Evolutionary conservation across 179 eudicot genomes (phyloP), one percentile per base, ranked within the genome.

Genomic region (Beta lomatogona): DNA sequence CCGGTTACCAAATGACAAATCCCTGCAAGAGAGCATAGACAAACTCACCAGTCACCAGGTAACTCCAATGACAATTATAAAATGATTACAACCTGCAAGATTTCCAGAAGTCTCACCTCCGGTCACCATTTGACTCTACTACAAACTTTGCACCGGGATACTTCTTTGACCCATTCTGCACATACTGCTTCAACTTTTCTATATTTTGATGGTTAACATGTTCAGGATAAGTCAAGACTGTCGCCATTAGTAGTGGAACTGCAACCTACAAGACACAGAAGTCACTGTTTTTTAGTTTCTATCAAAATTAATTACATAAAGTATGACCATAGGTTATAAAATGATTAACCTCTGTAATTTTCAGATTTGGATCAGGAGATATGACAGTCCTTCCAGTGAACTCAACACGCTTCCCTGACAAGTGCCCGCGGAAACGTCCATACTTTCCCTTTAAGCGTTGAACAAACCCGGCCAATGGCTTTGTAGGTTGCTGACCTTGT

Each of bases 351-450:
- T 97, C 95, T 57, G 97, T 93, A 65, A 97, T 94, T 83, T 97
- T 94, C 85, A 97, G 85, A 86, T 94, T 97, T 73, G 99, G 98
- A 84, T 94, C 99, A 28, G 98, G 98, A 28, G 99, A 96, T 79
- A 94, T 97, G 64, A 97, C 98, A 60, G 99, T 96, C 76, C 99
- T 86, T 64, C 99, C 99, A 58, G 99, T 96, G 82, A 87, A 97
- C 79, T 97, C 97, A 84, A 94, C 99, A 86, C 99, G 99, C 90
- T 97, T 96, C 55, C 99, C 99, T 36, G 97, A 94, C 77, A 97
- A 83, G 81, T 97, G 94, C 57, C 91, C 93, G 61, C 99, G 98
- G 77, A 97, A 97, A 16, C 99, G 92, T 63, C 99, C 99, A 85
- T 94, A 95, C 85, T 97, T 94, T 73, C 99, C 99, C 85, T 94